Base-by-base conservation (phyloP, 768 basidiomycete species). In the Baorangia bicolor region DNA sequence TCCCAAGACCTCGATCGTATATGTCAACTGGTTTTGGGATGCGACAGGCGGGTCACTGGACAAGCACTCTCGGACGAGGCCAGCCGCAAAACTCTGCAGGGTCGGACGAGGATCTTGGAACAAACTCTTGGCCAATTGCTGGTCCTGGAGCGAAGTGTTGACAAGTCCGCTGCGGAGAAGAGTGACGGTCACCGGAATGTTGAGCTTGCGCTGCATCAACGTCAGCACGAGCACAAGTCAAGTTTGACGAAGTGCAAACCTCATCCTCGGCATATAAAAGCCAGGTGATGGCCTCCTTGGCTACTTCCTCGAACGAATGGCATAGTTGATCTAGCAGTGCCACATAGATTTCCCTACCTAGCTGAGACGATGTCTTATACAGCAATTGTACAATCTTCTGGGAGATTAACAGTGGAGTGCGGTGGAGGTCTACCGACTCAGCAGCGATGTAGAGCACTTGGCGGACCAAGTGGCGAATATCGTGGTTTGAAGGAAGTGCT, bases 221-320 rank as follows among this genome's bases (percentile, higher is more conserved):
- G 43, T 61, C 37, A 62, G 51, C 1, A 56, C 27, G 37, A 41
- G 34, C 35, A 45, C 40, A 27, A 51, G 34, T 18, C 21, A 38
- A 33, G 9, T 14, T 27, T 20, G 13, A 60, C 18, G 25, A 33
- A 42, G 12, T 6, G 76, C 84, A 53, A 53, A 94, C 94, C 77
- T 95, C 92, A 68, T 99, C 97, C 68, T 98, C 95, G 4, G 97
- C 92, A 68, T 94, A 97, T 42, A 98, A 75, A 45, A 99, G 77
- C 97, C 97, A 99, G 2, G 90, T 91, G 47, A 94, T 90, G 7
- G 96, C 97, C 74, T 99, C 97, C 71, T 94, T 94, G 18, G 90
- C 92, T 42, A 98, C 96, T 60, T 96, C 92, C 62, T 92, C 87
- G 59, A 94, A 95, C 16, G 86, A 77, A 58, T 87, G 85, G 69